Conservation (phyloP, 169 alveolate genomes). For the Perkinsus olseni region DNA sequence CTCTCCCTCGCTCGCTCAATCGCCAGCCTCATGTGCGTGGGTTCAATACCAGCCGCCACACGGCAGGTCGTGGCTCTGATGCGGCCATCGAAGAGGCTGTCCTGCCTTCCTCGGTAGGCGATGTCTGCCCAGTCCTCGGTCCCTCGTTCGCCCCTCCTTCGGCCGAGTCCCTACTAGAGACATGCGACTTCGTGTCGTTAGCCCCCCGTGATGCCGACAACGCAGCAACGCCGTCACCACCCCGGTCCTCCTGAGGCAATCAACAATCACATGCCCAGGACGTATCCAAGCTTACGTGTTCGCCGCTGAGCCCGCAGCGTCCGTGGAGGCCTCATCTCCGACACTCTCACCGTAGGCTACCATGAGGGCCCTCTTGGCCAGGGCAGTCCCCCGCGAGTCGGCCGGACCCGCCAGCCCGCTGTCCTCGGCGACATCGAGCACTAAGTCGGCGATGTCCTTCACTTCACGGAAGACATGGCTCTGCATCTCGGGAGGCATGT, state of each 20-base stretch:
- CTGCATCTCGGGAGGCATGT: background rate
- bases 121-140: background rate
- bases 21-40: slow-evolving; percentile 5
- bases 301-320: background rate
- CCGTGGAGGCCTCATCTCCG: background rate
- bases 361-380: background rate
- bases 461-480: background rate
- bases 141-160: background rate
- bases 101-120: background rate
- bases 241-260: background rate
- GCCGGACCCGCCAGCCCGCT: background rate
- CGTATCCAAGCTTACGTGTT: background rate
- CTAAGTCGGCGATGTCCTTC: background rate
- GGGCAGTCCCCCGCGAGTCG: background rate
- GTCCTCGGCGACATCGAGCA: background rate
- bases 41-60: slow-evolving; percentile 17
- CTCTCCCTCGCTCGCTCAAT: background rate
- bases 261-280: background rate
- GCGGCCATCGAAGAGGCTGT: slow-evolving; percentile 3
- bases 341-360: background rate
- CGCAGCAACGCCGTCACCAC: background rate
- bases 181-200: background rate
- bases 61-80: slow-evolving; percentile 10
- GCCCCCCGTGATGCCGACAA: background rate
- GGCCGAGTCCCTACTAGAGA: background rate